Percentiles rank a stretch among this genome's conserved stretches.
Evolutionary conservation across 306 rosid genomes (phyloP).

Genomic region (Boehmeria nivea): DNA sequence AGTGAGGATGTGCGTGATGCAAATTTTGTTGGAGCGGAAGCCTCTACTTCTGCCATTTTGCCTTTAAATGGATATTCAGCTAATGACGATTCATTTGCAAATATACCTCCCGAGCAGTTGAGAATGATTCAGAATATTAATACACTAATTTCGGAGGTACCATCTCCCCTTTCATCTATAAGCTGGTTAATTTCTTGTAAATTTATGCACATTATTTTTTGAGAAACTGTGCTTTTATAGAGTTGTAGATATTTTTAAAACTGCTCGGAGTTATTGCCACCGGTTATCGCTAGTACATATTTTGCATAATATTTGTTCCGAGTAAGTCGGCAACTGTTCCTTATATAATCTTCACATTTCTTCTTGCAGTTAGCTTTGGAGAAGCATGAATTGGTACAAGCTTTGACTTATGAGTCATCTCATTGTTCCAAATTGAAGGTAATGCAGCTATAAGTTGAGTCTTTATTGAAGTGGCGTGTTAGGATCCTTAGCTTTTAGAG

Average conservation of each 20-base stretch:
- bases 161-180: slow-evolving; percentile 17
- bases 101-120: slow-evolving; percentile 76
- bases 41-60: slow-evolving; percentile 30
- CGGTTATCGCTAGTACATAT: too few relatives aligned
- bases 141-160: slow-evolving; percentile 82
- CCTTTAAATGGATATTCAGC: slow-evolving; percentile 33
- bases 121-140: slow-evolving; percentile 73
- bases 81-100: slow-evolving; percentile 44
- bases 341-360: slow-evolving; percentile 23
- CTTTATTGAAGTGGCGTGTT: too few relatives aligned
- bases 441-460: slow-evolving; percentile 14
- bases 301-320: too few relatives aligned
- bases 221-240: too few relatives aligned
- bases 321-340: too few relatives aligned
- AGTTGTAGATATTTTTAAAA: too few relatives aligned
- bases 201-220: too few relatives aligned
- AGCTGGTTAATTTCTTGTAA: too few relatives aligned
- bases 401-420: slow-evolving; percentile 74
- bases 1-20: slow-evolving; percentile 35
- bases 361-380: slow-evolving; percentile 70
- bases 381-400: slow-evolving; percentile 76
- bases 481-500: too few relatives aligned
- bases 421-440: slow-evolving; percentile 80
- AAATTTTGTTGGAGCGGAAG: slow-evolving; percentile 30
- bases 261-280: too few relatives aligned